Base-by-base conservation (phyloP, 306 rosid species). In the Medicago arabica region DNA sequence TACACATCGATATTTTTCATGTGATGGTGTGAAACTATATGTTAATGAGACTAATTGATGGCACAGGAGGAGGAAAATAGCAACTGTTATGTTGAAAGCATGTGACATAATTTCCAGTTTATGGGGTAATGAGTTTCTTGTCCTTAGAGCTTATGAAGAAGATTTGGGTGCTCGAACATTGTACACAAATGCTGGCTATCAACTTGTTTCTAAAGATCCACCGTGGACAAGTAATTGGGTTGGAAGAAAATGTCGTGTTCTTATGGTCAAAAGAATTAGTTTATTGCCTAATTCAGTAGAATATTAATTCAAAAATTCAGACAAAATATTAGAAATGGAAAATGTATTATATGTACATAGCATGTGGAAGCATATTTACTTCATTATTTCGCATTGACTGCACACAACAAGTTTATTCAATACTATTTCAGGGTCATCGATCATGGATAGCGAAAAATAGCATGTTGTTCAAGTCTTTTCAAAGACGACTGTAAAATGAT, bases 191-290 rank as follows among this genome's bases (percentile, higher is more conserved):
- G 96, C 97, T 8, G 98, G 98, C 4, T 94, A 87, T 74, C 31
- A 39, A 41, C 88, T 91, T 61, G 88, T 88, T 14, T 88, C 90
- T 1, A 82, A 84, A 65, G 96, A 92, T 81, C 92, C 98, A 5
- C 88, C 86, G 40, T 94, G 97, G 97, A 46, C 84, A 77, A 83
- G 88, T 59, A 77, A 91, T 72, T 94, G 98, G 98, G 81, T 94
- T 49, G 98, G 96, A 80, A 86, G 85, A 75, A 94, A 92, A 81
- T 88, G 90, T 10, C 93, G 96, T 17, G 87, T 91, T 81, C 88
- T 92, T 57, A 82, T 94, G 98, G 72, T 88, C 54, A 93, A 89
- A 78, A 73, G 47, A 53, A 72, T 86, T 71, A 75, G 50, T 41
- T 55, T 53, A 53, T 68, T 74, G 16, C 11, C 68, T 36, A 21